Evolutionary conservation across 257 asterid genomes (phyloP), one percentile per base, ranked within the genome.

Genomic region (Craterostigma plantagineum): DNA sequence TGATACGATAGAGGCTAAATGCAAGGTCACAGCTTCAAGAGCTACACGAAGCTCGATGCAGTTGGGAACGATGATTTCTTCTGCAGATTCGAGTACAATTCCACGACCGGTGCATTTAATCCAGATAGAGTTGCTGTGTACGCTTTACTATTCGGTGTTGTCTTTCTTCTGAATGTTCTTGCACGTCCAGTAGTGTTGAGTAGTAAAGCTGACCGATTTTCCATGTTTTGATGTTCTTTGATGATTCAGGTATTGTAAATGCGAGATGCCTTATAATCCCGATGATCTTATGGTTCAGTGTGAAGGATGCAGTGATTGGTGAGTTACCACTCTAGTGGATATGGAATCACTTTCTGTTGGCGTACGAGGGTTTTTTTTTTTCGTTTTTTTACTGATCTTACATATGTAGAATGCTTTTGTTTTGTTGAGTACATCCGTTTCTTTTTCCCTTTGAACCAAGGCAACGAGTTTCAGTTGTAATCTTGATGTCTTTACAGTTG

Each of bases 211-310:
- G 3, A 2, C 43, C 34, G 49, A 33, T 43, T 43, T 30, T 11
- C 62, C 65, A 36, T 50, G 38, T 40, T 57, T 35, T 38, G 54
- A 51, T n/a, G n/a, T n/a, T n/a, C n/a, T n/a, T n/a, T n/a, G n/a
- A n/a, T n/a, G n/a, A n/a, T n/a, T n/a, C 72, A 86, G 97, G 68
- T 86, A 78, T 52, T 86, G 97, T 52, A 81, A 86, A 64, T 86
- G 97, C 54, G 97, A 86, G 67, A 86, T 85, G 96, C 94, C 96
- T 47, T 81, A 78, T 57, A 86, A 86, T 60, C 96, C 96, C 7
- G 96, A 86, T 42, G 94, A 86, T 68, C 91, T 86, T 16, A 86
- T 86, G 97, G 70, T 86, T 65, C 93, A 78, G 53, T 86, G 97
- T 40, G 94, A 86, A 56, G 92, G 70, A 42, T 86, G 97, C 63